Percentiles rank a stretch among this genome's conserved stretches.
These are phyloP conservation scores for Ophiocordyceps sinensis DNA, from an alignment of 2,329 filamentous ascomycete species.

Conservation along the genomic window DNA sequence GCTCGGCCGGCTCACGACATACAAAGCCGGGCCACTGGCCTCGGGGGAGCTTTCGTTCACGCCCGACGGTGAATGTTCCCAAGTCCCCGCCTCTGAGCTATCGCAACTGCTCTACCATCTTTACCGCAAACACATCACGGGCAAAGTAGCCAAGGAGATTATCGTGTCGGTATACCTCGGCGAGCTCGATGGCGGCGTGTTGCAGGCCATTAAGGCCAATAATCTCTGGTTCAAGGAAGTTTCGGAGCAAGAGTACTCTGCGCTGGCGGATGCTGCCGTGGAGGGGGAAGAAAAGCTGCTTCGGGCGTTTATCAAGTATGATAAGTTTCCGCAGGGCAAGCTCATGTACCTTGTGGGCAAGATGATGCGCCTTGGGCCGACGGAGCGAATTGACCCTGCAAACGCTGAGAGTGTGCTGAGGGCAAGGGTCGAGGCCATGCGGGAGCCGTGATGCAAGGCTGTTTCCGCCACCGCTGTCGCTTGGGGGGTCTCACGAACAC, in stretches of 20 bases:
- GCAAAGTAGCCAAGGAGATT: conserved; percentile 43
- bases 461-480: background rate
- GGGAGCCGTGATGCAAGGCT: background rate
- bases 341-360: conserved; percentile 46
- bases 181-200: conserved; percentile 27
- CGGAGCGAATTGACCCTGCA: conserved; percentile 39
- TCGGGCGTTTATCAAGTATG: conserved; percentile 27
- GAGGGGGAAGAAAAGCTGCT: conserved; percentile 32
- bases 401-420: conserved; percentile 34
- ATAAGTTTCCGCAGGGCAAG: conserved; percentile 39
- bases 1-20: conserved; percentile 52
- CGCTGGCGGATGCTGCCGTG: conserved; percentile 28
- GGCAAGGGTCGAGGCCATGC: conserved; percentile 11
- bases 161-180: conserved; percentile 37
- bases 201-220: conserved; percentile 28
- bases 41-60: conserved; percentile 31
- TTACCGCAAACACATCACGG: conserved; percentile 33
- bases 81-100: conserved; percentile 31
- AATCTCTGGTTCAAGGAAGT: conserved; percentile 42
- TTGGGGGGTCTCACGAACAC: background rate
- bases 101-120: conserved; percentile 37
- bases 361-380: conserved; percentile 39
- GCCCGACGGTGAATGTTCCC: conserved; percentile 29
- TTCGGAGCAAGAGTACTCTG: conserved; percentile 28
- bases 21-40: conserved; percentile 52